Evolutionary conservation across 441 rosid species (phyloP).

Genomic region (Gossypium davidsonii): DNA sequence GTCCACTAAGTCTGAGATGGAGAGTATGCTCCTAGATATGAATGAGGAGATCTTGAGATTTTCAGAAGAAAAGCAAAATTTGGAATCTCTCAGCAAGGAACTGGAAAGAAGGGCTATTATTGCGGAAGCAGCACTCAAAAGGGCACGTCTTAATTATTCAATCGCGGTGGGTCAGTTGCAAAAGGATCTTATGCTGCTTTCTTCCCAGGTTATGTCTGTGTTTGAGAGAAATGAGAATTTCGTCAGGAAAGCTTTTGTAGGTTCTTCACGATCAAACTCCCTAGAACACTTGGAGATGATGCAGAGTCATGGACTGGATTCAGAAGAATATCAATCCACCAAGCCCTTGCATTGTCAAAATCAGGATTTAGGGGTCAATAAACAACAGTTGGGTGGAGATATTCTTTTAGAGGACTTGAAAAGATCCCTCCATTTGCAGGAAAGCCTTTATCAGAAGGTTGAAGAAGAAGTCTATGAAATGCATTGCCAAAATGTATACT

Average conservation of each 20-base stretch:
- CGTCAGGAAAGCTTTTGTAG: slow-evolving; percentile 72
- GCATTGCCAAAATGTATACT: slow-evolving; percentile 57
- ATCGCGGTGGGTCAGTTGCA: slow-evolving; percentile 92
- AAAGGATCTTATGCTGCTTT: slow-evolving; percentile 94
- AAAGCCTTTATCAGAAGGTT: slow-evolving; percentile 70
- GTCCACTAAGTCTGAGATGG: slow-evolving; percentile 76
- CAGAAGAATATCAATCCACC: slow-evolving; percentile 31
- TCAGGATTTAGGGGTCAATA: slow-evolving; percentile 39
- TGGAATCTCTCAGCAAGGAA: slow-evolving; percentile 64
- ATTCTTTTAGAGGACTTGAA: slow-evolving; percentile 65
- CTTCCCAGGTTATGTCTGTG: slow-evolving; percentile 89
- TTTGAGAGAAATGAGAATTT: slow-evolving; percentile 88
- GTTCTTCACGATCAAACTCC: slow-evolving; percentile 43
- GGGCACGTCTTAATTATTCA: slow-evolving; percentile 94
- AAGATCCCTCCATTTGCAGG: slow-evolving; percentile 77
- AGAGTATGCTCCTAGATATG: slow-evolving; percentile 57
- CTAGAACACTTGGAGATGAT: slow-evolving; percentile 24
- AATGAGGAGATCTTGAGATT: slow-evolving; percentile 57
- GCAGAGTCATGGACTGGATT: slow-evolving; percentile 31
- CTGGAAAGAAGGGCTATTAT: slow-evolving; percentile 70
- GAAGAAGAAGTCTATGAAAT: slow-evolving; percentile 82
- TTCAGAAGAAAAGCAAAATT: slow-evolving; percentile 60
- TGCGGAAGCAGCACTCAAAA: slow-evolving; percentile 87
- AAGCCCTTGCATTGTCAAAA: slow-evolving; percentile 39
- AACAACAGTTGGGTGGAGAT: slow-evolving; percentile 63